Base-by-base conservation (phyloP, 1,139 yeast genomes). In the Saccharomyces hybrid region DNA sequence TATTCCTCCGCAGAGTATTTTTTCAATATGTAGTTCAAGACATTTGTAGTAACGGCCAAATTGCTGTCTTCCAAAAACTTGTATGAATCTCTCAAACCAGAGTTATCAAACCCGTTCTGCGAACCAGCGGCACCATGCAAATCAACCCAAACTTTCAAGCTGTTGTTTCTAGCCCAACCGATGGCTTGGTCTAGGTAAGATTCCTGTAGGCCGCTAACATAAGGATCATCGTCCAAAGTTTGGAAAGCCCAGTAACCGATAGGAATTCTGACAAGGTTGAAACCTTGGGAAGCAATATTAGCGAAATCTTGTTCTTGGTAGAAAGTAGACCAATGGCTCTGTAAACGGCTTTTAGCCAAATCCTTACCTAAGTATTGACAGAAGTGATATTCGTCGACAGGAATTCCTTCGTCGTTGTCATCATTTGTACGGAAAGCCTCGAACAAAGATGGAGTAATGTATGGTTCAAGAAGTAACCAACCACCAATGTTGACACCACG, bases 111-210 rank as follows among this genome's bases (percentile, higher is more conserved):
- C 23, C 98, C 97, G 68, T 91, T 91, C 72, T 91, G 98, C 23
- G 96, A 87, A n/a, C 97, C 98, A 50, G 97, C 95, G 29, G 89
- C 95, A 55, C 98, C 98, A 69, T 91, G 99, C 63, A 91, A 74
- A 70, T 91, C 99, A 53, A 91, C 78, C 96, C 96, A 89, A 25
- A 82, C 95, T 68, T 85, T 83, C 62, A 91, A 70, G 50, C 78
- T 79, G 62, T 83, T 64, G 23, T 76, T 73, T 54, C 81, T 72
- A 51, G 88, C 82, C 97, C 97, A 91, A 26, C 71, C 77, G 51
- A 91, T 74, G 8, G 96, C 96, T 61, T 77, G 74, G 63, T 87
- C 90, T 57, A 91, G 74, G 69, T 85, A 88, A 16, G 71, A 67
- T 53, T 77, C 82, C 73, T 90, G 97, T 46, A 90, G 90, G 27